Conservation (phyloP, 164 flowering plant species). For the Magnolia kwangsiensis region DNA sequence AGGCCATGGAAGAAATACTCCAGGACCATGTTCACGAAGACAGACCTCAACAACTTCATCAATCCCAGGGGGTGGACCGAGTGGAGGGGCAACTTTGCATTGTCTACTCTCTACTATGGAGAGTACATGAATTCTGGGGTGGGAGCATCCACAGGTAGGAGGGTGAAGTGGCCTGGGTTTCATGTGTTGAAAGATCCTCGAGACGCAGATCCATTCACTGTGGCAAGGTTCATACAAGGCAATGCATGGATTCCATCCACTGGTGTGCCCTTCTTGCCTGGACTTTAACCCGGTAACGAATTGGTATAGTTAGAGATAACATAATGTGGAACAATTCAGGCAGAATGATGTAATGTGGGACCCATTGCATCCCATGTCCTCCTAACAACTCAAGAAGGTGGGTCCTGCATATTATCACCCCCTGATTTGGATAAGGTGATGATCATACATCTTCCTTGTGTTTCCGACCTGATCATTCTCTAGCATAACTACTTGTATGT, state of each 20-base stretch:
- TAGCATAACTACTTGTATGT: too few relatives aligned
- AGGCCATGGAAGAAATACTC: conserved; percentile 66
- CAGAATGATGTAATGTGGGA: background rate
- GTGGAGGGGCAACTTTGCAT: conserved; percentile 46
- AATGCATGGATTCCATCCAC: conserved; percentile 52
- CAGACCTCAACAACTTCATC: conserved; percentile 51
- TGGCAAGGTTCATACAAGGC: conserved; percentile 44
- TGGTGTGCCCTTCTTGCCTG: conserved; percentile 47
- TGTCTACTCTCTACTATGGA: conserved; percentile 47
- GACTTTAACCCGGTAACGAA: conserved; percentile 15
- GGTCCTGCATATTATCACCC: too few relatives aligned
- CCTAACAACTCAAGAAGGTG: too few relatives aligned
- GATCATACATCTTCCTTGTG: too few relatives aligned
- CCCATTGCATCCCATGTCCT: background rate
- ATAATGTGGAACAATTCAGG: background rate
- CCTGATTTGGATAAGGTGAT: too few relatives aligned
- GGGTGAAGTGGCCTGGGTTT: conserved; percentile 72
- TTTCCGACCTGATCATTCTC: too few relatives aligned
- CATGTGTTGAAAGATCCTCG: conserved; percentile 34
- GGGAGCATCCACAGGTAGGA: conserved; percentile 32
- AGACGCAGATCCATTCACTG: conserved; percentile 40
- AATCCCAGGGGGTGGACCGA: conserved; percentile 56
- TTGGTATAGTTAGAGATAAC: too few relatives aligned
- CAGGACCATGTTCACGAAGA: conserved; percentile 44
- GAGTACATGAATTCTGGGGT: conserved; percentile 55